Conservation (phyloP, 345 rosid genomes). For the Noccaea caerulescens region DNA sequence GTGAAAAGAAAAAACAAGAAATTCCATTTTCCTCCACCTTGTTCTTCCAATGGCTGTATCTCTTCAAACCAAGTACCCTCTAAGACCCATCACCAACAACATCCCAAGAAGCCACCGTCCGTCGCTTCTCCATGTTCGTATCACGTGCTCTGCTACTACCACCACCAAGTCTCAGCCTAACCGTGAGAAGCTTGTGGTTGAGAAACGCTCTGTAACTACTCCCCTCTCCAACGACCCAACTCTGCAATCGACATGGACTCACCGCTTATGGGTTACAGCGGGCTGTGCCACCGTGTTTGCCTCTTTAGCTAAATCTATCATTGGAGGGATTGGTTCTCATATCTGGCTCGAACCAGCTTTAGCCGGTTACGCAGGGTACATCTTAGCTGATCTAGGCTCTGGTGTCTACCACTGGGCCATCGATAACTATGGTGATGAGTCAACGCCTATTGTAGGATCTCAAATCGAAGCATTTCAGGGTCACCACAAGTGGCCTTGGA, state of each 20-base stretch:
- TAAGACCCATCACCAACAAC: conserved; percentile 28
- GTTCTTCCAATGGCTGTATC: conserved; percentile 53
- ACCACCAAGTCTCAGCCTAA: conserved; percentile 47
- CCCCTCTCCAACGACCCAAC: conserved; percentile 56
- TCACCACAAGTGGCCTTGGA: conserved; percentile 94
- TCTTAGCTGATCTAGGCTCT: conserved; percentile 81
- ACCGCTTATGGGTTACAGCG: conserved; percentile 70
- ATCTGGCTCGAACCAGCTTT: conserved; percentile 62
- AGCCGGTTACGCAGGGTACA: conserved; percentile 70
- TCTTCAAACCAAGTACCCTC: conserved; percentile 49
- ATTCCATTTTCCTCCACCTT: background rate
- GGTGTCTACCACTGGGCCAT: conserved; percentile 96
- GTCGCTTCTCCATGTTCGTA: conserved; percentile 1
- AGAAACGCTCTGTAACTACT: conserved; percentile 33
- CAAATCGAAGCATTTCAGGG: conserved; percentile 94
- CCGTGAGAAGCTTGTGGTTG: conserved; percentile 39
- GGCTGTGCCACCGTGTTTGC: conserved; percentile 67
- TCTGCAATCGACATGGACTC: conserved; percentile 73
- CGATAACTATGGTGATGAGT: conserved; percentile 80
- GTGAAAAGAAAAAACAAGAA: background rate
- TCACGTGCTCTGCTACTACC: conserved; percentile 52
- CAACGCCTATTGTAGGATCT: conserved; percentile 68
- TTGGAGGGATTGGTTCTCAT: conserved; percentile 54
- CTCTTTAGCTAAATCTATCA: conserved; percentile 61
- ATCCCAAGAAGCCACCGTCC: conserved; percentile 23